These are phyloP conservation scores for Neonectria ditissima DNA, from an alignment of 2,329 filamentous ascomycete species.

Conservation along the genomic window DNA sequence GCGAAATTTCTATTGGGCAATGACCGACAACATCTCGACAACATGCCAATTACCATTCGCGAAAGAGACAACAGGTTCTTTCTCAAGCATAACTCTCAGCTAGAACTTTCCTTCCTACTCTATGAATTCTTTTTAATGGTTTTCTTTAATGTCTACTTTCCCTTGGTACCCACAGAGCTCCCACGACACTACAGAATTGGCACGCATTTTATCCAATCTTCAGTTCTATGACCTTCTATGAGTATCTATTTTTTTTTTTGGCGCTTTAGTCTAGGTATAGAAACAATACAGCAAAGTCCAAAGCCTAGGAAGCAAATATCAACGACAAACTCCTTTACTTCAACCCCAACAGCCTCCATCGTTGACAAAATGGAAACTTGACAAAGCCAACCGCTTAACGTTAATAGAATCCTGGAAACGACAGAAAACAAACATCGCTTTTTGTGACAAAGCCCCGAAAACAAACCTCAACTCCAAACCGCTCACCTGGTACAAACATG, in stretches of 20 bases:
- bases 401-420: not conserved
- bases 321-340: not conserved
- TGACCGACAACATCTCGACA: constrained; percentile 27
- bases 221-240: not conserved
- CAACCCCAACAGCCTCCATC: not conserved
- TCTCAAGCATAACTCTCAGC: not conserved
- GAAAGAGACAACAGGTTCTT: not conserved
- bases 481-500: constrained; percentile 9
- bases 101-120: not conserved
- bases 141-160: not conserved
- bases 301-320: not conserved
- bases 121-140: not conserved
- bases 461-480: constrained; percentile 28
- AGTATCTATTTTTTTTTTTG: not conserved
- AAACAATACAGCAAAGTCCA: not conserved
- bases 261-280: not conserved
- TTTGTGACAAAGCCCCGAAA: constrained; percentile 1
- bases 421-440: constrained; percentile 8
- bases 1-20: constrained; percentile 44
- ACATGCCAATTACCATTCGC: not conserved
- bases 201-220: not conserved
- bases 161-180: not conserved
- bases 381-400: not conserved
- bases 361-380: not conserved
- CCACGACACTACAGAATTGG: too few species aligned